Base-by-base conservation (phyloP, 345 rosid species). In the Pseudoturritis turrita region DNA sequence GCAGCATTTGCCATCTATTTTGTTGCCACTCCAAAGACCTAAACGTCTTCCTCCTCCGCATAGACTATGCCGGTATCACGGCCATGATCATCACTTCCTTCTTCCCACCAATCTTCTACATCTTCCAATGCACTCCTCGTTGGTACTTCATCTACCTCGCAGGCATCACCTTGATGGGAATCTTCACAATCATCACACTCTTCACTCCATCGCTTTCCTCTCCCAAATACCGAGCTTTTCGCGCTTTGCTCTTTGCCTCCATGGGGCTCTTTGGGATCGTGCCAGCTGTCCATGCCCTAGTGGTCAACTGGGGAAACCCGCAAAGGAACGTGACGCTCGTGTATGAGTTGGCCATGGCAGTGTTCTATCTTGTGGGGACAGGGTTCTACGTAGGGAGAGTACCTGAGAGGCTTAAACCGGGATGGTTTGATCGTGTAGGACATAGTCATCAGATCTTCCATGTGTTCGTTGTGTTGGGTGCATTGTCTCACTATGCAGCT, bases 361-460 rank as follows among this genome's bases (percentile, higher is more conserved):
- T 87, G 44, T 93, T 89, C 40, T 93, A 93, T 73, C 52, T 93
- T 65, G 82, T 83, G 0, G 98, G 98, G 13, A 80, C 98, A 0
- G 45, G 77, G 21, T 87, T 93, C 28, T 93, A 90, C 10, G 90
- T 90, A 17, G 80, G 70, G 37, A 77, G 97, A 72, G 71, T 93
- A 18, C 98, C 96, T 4, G 98, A 90, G 81, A 80, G 90, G 73
- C 79, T 87, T 72, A 93, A 77, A 59, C 96, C 94, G 0, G 98
- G 98, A 3, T 83, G 89, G 89, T 90, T 93, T 55, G 97, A 93
- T 65, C 79, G 85, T 3, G 85, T 90, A 1, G 96, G 98, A 0
- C 97, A 93, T 40, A 93, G 98, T 49, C 98, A 89, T 76, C 98
- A 93, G 72, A 86, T 93, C 19, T 93, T 93, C 46, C 98, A 90